Base-by-base conservation (phyloP, 2,329 filamentous ascomycete genomes). In the Clonostachys solani region DNA sequence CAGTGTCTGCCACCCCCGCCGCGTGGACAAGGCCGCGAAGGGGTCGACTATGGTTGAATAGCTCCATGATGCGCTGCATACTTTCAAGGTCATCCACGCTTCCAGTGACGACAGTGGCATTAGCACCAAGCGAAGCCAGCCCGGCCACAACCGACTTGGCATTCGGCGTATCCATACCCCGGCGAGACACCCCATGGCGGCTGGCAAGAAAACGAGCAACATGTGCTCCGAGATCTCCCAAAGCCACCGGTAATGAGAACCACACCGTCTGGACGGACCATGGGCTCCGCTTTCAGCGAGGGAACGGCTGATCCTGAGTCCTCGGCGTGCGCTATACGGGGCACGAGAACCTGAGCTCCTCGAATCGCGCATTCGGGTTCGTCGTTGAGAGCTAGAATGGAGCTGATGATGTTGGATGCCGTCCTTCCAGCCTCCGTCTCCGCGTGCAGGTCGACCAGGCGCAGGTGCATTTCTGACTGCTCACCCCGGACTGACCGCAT, bases 401-500 rank as follows among this genome's bases (percentile, higher is more conserved):
- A 33, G 36, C 33, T 10, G 33, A 38, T 33, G 7, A 35, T 13
- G 10, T 16, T 16, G 7, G 7, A 16, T 6, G 36, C 9, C 2
- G 38, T 33, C 12, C 35, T 9, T 29, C 8, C 9, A 10, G 23
- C 9, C 23, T 4, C 23, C 7, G 23, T 29, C 23, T 29, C 23
- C 23, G 23, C 40, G 40, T n/a, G 33, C 10, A 53, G 33, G 23
- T 55, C 53, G 18, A 55, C 44, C 36, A 53, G 44, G 12, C 53
- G 53, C 23, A 55, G 43, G 17, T 34, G 33, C 35, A 52, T 17
- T 15, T 55, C 49, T 13, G 51, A 49, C 17, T 52, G 48, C 47
- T 55, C 53, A n/a, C 33, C 50, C 34, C 48, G 41, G 37, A 44
- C 53, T 7, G 53, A 47, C n/a, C 53, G 49, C 47, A 53, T 50